Evolutionary conservation across 2,329 filamentous ascomycete species (phyloP).

Genomic region (Fusarium foetens): DNA sequence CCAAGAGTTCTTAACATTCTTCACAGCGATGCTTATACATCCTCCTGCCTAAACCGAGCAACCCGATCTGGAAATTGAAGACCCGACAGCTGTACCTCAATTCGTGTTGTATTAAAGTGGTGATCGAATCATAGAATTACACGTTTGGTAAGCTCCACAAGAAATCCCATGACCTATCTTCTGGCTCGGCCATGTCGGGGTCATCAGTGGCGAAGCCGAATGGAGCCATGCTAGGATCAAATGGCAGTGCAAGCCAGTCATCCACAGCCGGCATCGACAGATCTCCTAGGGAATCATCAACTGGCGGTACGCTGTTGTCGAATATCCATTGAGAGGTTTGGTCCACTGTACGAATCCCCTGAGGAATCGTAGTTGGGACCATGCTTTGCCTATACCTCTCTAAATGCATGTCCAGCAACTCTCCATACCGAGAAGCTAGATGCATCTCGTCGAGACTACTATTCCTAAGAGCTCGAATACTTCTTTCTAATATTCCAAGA

Average conservation of each 20-base stretch:
- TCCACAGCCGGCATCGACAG: background rate
- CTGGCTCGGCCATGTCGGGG: background rate
- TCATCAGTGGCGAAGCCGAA: background rate
- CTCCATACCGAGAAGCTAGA: slow-evolving; percentile 23
- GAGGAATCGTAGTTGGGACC: slow-evolving; percentile 13
- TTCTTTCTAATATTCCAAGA: slow-evolving; percentile 7
- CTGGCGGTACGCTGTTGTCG: background rate
- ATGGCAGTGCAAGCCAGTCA: background rate
- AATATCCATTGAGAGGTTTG: background rate
- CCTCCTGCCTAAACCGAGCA: no score
- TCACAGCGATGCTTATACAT: no score
- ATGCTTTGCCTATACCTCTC: slow-evolving; percentile 16
- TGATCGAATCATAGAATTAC: background rate
- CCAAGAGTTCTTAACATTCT: no score
- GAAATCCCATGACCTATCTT: background rate
- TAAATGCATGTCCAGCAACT: slow-evolving; percentile 21
- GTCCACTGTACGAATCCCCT: background rate
- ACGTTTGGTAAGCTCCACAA: background rate
- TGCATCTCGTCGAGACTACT: slow-evolving; percentile 33
- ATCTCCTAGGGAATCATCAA: accelerated
- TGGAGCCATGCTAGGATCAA: background rate
- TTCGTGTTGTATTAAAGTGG: background rate
- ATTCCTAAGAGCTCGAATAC: slow-evolving; percentile 7
- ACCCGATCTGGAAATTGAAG: no score
- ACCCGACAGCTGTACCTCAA: background rate